phyloP scores from a whole-genome alignment of 148 eudicot genomes.

The Nepenthes mirabilis region DNA sequence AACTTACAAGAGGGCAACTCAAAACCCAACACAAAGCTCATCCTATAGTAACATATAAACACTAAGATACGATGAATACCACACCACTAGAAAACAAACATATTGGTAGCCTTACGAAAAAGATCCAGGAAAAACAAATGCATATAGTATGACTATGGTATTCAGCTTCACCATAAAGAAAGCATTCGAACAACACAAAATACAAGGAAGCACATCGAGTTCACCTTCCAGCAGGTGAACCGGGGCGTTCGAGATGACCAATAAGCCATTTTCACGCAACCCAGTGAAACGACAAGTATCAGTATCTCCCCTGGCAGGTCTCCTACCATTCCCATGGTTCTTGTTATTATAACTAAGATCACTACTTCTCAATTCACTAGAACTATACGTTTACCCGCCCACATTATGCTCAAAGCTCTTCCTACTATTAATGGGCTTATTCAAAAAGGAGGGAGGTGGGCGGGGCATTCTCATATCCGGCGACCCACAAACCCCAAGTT shows the following conservation, averaged over 20 bases:
- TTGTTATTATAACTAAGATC: constrained; percentile 11
- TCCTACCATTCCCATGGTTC: constrained; percentile 18
- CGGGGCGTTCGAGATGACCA: constrained; percentile 44
- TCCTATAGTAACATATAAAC: no score
- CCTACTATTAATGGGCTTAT: constrained; percentile 17
- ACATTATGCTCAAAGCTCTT: constrained; percentile 22
- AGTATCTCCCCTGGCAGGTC: not conserved
- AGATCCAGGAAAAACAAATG: no score
- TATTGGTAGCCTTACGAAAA: no score
- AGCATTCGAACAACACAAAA: constrained; percentile 33
- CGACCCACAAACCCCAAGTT: constrained; percentile 5
- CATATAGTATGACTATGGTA: no score
- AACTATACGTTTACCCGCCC: constrained; percentile 24
- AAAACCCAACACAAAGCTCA: no score
- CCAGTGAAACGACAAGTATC: constrained; percentile 4
- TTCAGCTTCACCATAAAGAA: no score
- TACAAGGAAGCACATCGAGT: constrained; percentile 29
- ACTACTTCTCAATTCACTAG: constrained; percentile 18
- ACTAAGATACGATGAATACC: no score
- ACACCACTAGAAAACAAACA: no score
- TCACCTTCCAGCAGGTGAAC: constrained; percentile 32
- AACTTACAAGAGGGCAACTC: no score
- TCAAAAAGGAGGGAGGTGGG: constrained; percentile 59
- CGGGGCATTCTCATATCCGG: constrained; percentile 24
- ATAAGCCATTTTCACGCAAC: constrained; percentile 14